Evolutionary conservation across 1,139 yeast genomes (phyloP).

Genomic region (Magnusiomyces fungicola): DNA sequence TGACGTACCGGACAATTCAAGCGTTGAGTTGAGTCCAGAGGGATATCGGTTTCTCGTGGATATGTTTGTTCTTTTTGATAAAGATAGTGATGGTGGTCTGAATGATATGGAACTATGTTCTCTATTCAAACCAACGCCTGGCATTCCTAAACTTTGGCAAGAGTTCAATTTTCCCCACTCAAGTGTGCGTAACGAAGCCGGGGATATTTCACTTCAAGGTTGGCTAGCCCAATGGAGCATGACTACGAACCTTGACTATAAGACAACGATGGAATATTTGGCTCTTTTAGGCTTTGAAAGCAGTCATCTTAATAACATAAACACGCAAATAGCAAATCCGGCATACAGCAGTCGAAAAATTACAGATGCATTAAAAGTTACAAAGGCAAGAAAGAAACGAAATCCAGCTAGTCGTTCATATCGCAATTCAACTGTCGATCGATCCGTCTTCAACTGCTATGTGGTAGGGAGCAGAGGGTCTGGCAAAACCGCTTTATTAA

Average conservation of each 20-base stretch:
- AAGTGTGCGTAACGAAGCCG: constrained; percentile 83
- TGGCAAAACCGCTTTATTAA: constrained; percentile 75
- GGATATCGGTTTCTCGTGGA: constrained; percentile 92
- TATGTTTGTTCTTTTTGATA: constrained; percentile 75
- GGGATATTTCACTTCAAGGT: constrained; percentile 81
- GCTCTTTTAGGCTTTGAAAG: constrained; percentile 82
- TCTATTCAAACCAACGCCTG: constrained; percentile 84
- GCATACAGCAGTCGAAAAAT: constrained; percentile 32
- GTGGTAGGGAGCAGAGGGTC: constrained; percentile 78
- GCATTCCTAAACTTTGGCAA: constrained; percentile 79
- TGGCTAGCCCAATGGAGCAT: constrained; percentile 99
- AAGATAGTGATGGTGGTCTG: constrained; percentile 92
- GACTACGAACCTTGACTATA: constrained; percentile 82
- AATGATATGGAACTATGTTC: constrained; percentile 60
- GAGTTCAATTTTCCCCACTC: constrained; percentile 80
- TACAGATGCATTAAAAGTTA: constrained; percentile 64
- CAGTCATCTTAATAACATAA: constrained; percentile 16
- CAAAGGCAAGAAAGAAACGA: constrained; percentile 64
- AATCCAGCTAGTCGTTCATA: constrained; percentile 48
- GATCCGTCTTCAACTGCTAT: constrained; percentile 87
- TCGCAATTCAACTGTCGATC: constrained; percentile 60
- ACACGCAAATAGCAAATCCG: not conserved
- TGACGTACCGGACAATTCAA: constrained; percentile 68
- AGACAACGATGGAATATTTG: constrained; percentile 76
- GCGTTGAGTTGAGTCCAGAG: constrained; percentile 88